Evolutionary conservation across 2,329 filamentous ascomycete species (phyloP).

Genomic region (Tolypocladium sp.): DNA sequence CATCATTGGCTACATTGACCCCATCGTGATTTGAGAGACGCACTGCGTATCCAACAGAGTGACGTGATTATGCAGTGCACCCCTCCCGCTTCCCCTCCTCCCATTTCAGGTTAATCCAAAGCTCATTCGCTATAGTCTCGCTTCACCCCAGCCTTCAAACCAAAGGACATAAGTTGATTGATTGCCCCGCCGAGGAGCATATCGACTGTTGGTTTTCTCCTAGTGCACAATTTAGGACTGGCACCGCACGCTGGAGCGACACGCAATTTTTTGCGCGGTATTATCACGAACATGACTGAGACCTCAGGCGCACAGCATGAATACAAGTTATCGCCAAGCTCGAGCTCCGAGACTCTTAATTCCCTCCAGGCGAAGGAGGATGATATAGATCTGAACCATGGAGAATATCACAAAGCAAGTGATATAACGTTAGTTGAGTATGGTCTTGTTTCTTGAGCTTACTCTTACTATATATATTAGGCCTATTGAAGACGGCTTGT

Average conservation of each 20-base stretch:
- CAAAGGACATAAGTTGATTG: not conserved
- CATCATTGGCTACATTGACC: no score
- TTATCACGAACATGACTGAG: not conserved
- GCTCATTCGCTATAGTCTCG: not conserved
- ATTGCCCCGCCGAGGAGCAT: not conserved
- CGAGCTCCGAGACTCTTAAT: not conserved
- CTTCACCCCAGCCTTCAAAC: not conserved
- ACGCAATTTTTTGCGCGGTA: not conserved
- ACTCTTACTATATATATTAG: not conserved
- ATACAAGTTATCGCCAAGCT: not conserved
- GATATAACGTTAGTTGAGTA: not conserved
- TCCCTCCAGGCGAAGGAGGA: not conserved
- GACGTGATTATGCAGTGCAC: not conserved
- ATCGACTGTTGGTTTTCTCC: not conserved
- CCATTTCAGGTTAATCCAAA: not conserved
- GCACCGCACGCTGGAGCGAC: not conserved
- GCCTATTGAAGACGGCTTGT: not conserved
- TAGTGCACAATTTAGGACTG: not conserved
- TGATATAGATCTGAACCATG: not conserved
- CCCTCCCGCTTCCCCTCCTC: not conserved
- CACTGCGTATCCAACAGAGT: not conserved
- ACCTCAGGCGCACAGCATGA: not conserved
- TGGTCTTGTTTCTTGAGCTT: not conserved
- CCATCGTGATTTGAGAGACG: no score
- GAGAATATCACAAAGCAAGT: not conserved